Evolutionary conservation across 129 eudicot genomes (phyloP), one percentile per base, ranked within the genome.

Genomic region (Lonicera japonica): DNA sequence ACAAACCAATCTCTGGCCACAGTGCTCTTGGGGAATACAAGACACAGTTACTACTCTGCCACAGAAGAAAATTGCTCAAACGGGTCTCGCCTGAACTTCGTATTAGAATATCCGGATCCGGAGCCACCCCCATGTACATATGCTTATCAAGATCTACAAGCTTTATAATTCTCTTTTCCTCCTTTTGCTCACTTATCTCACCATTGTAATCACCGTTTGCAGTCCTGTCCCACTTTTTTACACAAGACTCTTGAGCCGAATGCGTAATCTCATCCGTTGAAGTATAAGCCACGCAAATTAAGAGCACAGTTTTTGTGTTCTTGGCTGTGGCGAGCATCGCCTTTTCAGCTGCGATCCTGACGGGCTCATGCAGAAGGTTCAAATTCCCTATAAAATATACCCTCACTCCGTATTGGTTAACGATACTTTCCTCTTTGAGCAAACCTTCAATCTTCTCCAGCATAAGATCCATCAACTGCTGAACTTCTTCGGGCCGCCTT

Each of bases 1-100:
- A 50, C 54, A 87, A 56, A 17, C 95, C 91, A 64, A 87, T 70
- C 77, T 83, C 88, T 2, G 88, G 90, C 85, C 87, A 83, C 69
- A 83, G 56, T 0, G 79, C 88, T 54, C 61, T 61, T 1, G 85
- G 85, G 1, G 77, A 77, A 73, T 80, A 75, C 75, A 80, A 39
- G 38, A 83, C 46, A 34, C 72, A 54, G 14, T 68, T 70, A 1
- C 72, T 50, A 20, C 79, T 77, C 45, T 88, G 96, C 92, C 88
- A 88, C 15, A 81, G 72, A 19, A 83, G 60, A 17, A 76, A 88
- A 69, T 88, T 88, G 67, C 92, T 88, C 25, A 88, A 65, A 18
- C 86, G 66, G 3, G 84, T 81, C 82, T 81, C 88, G 0, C 89
- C 96, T 3, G 96, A 84, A 63, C 83, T 78, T 34, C 96, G 65